These are phyloP conservation scores for Talaromyces rugulosus DNA, from an alignment of 2,329 filamentous ascomycete genomes.

Conservation along the genomic window DNA sequence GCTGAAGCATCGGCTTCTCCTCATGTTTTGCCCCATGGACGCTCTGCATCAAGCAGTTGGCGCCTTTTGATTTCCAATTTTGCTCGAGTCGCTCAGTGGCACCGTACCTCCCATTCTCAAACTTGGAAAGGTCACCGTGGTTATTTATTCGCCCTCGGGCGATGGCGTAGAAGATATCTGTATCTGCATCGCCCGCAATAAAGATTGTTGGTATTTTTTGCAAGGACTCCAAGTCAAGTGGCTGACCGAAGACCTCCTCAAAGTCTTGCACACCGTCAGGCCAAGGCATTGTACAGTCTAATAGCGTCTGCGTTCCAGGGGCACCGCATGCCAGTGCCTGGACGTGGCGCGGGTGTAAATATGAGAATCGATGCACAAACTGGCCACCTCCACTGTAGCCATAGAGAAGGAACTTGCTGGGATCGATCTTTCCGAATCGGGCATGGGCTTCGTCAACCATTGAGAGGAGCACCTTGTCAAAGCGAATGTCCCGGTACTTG, in stretches of 20 bases:
- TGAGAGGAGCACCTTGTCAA: not conserved
- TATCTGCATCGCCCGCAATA: conserved; percentile 4
- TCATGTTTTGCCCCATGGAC: conserved; percentile 1
- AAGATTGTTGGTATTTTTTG: conserved; percentile 1
- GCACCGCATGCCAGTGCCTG: conserved; percentile 1
- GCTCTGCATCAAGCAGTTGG: not conserved
- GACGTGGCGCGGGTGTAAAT: not conserved
- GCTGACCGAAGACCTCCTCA: not conserved
- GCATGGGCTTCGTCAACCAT: conserved; percentile 1
- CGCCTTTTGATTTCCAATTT: not conserved
- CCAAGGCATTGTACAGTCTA: not conserved
- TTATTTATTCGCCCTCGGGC: not conserved
- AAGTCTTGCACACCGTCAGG: conserved; percentile 1
- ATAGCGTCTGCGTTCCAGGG: conserved; percentile 1
- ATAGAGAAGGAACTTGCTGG: not conserved
- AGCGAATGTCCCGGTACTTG: conserved; percentile 1
- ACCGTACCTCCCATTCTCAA: conserved; percentile 2
- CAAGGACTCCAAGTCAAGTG: not conserved
- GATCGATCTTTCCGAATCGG: not conserved
- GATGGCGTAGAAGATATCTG: not conserved
- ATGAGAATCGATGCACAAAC: conserved; percentile 10
- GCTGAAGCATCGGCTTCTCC: conserved; percentile 1
- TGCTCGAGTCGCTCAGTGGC: not conserved
- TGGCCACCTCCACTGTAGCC: conserved; percentile 6
- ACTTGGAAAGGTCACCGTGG: not conserved